These are phyloP conservation scores for Apophysomyces variabilis DNA, from an alignment of 371 early-diverging fungal genomes.

Conservation along the genomic window DNA sequence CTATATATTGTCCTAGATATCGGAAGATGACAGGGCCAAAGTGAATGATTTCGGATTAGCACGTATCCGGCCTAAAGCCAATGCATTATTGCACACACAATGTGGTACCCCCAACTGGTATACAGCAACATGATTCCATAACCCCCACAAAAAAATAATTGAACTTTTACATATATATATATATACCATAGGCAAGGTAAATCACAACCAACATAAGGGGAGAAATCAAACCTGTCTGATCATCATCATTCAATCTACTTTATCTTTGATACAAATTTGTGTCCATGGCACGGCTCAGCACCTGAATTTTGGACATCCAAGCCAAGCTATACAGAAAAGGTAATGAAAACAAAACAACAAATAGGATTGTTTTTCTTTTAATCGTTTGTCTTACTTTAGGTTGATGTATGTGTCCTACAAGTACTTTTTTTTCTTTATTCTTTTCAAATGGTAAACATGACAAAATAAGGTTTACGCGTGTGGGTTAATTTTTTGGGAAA, in stretches of 20 bases:
- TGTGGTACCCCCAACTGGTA: slow-evolving; percentile 85
- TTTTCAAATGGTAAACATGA: too few relatives aligned
- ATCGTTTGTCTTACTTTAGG: slow-evolving; percentile 14
- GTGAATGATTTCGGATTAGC: slow-evolving; percentile 85
- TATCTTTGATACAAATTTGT: too few relatives aligned
- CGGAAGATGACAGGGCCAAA: slow-evolving; percentile 71
- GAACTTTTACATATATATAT: too few relatives aligned
- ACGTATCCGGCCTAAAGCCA: slow-evolving; percentile 71
- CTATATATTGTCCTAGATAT: slow-evolving; percentile 39
- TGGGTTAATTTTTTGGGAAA: slow-evolving; percentile 82
- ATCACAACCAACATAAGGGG: background rate
- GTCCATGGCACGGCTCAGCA: slow-evolving; percentile 34
- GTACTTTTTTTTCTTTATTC: background rate
- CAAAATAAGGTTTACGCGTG: slow-evolving; percentile 66
- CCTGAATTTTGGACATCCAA: slow-evolving; percentile 78
- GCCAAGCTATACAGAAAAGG: slow-evolving; percentile 80
- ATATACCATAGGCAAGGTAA: slow-evolving; percentile 16
- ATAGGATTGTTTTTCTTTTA: too few relatives aligned
- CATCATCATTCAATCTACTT: background rate
- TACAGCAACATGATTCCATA: background rate
- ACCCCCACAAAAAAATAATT: background rate
- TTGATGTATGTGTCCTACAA: slow-evolving; percentile 36
- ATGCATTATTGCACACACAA: slow-evolving; percentile 71
- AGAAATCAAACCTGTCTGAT: slow-evolving; percentile 6
- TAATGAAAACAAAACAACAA: slow-evolving; percentile 31